Evolutionary conservation across 1,284 basidiomycete genomes (phyloP).

Genomic region (Phylloporus sp.): DNA sequence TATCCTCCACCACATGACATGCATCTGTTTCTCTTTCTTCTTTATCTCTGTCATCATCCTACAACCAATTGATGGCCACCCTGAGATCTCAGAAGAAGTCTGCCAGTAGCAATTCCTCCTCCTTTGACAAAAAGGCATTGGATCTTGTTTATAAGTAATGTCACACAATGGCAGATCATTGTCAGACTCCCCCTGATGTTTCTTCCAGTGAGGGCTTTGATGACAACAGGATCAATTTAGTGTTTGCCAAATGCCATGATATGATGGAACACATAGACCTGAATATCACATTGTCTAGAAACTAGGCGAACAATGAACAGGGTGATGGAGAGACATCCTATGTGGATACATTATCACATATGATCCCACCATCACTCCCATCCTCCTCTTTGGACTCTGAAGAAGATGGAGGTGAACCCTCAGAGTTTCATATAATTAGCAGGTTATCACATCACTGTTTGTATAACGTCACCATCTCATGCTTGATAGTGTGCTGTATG

Average conservation of each 20-base stretch:
- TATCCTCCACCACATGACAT: too few species aligned
- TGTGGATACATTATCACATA: not conserved
- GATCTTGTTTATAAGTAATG: not conserved
- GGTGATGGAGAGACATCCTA: not conserved
- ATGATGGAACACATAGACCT: not conserved
- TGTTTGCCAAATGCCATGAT: not conserved
- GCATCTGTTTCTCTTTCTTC: too few species aligned
- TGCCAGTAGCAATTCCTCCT: not conserved
- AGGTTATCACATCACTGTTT: not conserved
- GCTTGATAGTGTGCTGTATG: conserved; percentile 6
- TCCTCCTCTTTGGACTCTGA: not conserved
- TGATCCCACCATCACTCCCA: not conserved
- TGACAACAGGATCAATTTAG: not conserved
- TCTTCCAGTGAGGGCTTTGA: not conserved
- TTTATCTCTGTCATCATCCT: too few species aligned
- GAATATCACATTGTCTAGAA: not conserved
- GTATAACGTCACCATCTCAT: not conserved
- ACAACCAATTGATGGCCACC: not conserved
- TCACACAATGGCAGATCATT: not conserved
- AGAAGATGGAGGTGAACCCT: not conserved
- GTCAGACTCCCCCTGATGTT: not conserved
- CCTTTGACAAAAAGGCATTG: not conserved
- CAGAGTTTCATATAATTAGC: not conserved
- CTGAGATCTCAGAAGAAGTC: not conserved
- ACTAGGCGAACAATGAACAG: not conserved